Base-by-base conservation (phyloP, 805 yeast species). In the Priceomyces haplophilus region DNA sequence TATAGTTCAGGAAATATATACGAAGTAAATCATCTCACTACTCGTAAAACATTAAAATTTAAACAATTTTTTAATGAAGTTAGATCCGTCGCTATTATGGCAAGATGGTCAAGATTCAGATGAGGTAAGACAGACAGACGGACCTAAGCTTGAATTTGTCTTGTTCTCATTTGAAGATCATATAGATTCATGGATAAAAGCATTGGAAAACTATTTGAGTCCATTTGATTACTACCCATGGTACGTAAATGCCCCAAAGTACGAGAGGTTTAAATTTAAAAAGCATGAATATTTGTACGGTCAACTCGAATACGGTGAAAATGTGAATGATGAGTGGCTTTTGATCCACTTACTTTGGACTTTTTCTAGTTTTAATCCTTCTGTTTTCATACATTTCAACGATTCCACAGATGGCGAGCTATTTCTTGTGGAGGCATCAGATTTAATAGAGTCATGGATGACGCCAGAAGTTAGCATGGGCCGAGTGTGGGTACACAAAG, bases 361-460 rank as follows among this genome's bases (percentile, higher is more conserved):
- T 3, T 62, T 76, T 40, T 62, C 75, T 3, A 48, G 25, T 18
- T 34, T 44, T 41, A 19, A 43, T 21, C 61, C 49, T 39, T 72
- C 69, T 42, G 40, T 77, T 2, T 76, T 63, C 51, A 65, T 78
- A 3, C 76, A 71, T 31, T 46, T 67, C 2, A 62, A 66, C 45
- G 87, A 81, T 51, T 68, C 72, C 1, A 37, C 37, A 12, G 83
- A 78, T 36, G 79, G 82, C 6, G 88, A 83, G 44, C 73, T 76
- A 36, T 39, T 81, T 7, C 53, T 82, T 35, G 67, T 76, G 7
- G 82, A 78, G 46, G 69, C 75, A 1, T 64, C 73, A 29, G 75
- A 78, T 3, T 43, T 48, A 1, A 44, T 79, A 2, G 80, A 82
- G 0, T 61, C 62, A 4, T 76, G 80, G 75, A 51, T 76, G 7